phyloP scores from a whole-genome alignment of 768 basidiomycete genomes.

The Tubosaeta brunneosetosa region DNA sequence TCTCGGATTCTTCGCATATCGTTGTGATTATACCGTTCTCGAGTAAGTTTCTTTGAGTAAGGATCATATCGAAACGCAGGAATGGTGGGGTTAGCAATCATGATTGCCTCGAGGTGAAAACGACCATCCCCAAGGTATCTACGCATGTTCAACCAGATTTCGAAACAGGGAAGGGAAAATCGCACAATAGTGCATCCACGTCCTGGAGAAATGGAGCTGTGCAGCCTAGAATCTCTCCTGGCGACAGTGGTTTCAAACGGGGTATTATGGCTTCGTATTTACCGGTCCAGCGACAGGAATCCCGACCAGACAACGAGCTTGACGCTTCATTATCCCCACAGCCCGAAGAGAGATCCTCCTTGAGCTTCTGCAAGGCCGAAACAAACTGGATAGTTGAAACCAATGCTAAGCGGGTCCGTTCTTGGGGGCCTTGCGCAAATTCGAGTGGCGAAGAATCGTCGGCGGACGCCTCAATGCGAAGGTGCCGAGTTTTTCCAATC shows the following conservation, averaged over 20 bases:
- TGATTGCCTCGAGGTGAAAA: constrained; percentile 97
- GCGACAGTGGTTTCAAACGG: constrained; percentile 85
- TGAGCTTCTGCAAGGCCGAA: constrained; percentile 81
- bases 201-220: constrained; percentile 80
- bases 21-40: constrained; percentile 83
- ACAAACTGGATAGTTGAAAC: constrained; percentile 99
- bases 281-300: constrained; percentile 44
- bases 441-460: constrained; percentile 2
- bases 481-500: constrained; percentile 37
- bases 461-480: constrained; percentile 53
- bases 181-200: constrained; percentile 90
- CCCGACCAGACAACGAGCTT: constrained; percentile 1
- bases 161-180: constrained; percentile 4
- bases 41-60: constrained; percentile 93
- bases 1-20: constrained; percentile 79
- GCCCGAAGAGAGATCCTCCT: constrained; percentile 64
- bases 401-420: constrained; percentile 71
- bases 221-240: constrained; percentile 95
- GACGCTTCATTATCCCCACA: constrained; percentile 13
- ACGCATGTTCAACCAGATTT: constrained; percentile 3
- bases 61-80: constrained; percentile 98
- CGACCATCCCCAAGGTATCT: constrained; percentile 98
- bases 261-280: constrained; percentile 76
- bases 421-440: constrained; percentile 11
- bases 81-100: constrained; percentile 96